phyloP scores from a whole-genome alignment of 768 basidiomycete genomes.

The Daedalea quercina region DNA sequence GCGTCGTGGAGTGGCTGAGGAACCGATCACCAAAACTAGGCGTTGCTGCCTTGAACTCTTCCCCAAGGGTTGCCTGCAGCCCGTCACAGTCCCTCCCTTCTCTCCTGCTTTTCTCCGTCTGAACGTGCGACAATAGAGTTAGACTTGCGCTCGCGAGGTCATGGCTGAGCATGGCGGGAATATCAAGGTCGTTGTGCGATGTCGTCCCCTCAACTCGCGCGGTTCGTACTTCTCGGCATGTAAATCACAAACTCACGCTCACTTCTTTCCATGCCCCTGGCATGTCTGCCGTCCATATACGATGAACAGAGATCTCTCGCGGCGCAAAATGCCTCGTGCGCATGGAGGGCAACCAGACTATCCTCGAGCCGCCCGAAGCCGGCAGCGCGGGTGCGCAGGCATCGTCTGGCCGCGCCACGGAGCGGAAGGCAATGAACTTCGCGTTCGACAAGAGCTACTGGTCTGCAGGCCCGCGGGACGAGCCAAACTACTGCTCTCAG shows the following conservation, averaged over 20 bases:
- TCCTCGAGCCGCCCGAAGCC: slow-evolving; percentile 82
- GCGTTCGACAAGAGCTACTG: slow-evolving; percentile 98
- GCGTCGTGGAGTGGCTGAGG: background rate
- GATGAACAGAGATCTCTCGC: slow-evolving; percentile 70
- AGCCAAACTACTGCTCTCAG: slow-evolving; percentile 88
- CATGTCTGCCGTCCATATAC: background rate
- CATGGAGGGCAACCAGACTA: slow-evolving; percentile 92
- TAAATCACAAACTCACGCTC: background rate
- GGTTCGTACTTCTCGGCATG: slow-evolving; percentile 47
- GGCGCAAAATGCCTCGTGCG: slow-evolving; percentile 93
- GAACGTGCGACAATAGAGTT: background rate
- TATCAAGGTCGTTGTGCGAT: slow-evolving; percentile 92
- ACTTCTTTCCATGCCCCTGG: background rate
- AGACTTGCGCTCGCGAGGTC: background rate
- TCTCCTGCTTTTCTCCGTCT: background rate
- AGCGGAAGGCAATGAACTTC: slow-evolving; percentile 86
- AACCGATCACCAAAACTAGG: slow-evolving; percentile 2
- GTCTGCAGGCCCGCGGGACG: slow-evolving; percentile 88
- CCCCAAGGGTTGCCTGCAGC: slow-evolving; percentile 4
- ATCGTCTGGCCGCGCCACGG: slow-evolving; percentile 75
- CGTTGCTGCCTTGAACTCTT: slow-evolving; percentile 4
- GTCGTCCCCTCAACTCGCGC: slow-evolving; percentile 91
- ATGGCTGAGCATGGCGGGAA: slow-evolving; percentile 81
- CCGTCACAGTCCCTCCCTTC: background rate
- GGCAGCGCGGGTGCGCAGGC: slow-evolving; percentile 49